Conservation (phyloP, 768 basidiomycete genomes). For the Crepidotus variabilis region DNA sequence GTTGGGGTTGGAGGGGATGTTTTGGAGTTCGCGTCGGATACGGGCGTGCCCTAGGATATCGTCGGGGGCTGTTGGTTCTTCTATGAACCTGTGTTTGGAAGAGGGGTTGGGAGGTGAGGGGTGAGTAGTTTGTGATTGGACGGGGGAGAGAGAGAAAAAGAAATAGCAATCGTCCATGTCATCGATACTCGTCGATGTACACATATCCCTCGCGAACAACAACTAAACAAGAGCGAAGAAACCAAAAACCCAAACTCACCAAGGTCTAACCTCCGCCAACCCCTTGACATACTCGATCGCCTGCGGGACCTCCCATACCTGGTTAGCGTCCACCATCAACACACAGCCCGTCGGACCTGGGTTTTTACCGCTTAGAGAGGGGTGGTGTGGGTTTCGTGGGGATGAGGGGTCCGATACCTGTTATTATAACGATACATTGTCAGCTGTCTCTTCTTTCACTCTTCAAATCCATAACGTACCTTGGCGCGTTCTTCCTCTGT, state of each 20-base stretch:
- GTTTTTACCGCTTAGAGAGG: slow-evolving; percentile 80
- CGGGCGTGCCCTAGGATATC: slow-evolving; percentile 84
- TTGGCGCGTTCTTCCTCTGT: background rate
- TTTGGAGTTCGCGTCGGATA: slow-evolving; percentile 62
- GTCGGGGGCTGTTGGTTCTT: slow-evolving; percentile 91
- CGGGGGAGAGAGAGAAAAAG: no score
- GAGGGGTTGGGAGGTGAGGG: background rate
- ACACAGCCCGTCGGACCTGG: slow-evolving; percentile 93
- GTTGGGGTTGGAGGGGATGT: no score
- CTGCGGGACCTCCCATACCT: slow-evolving; percentile 92
- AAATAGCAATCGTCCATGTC: no score
- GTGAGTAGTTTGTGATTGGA: no score
- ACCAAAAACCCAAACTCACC: slow-evolving; percentile 42
- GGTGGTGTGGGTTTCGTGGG: slow-evolving; percentile 51
- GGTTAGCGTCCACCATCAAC: slow-evolving; percentile 97
- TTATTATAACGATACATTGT: background rate
- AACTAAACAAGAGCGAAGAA: background rate
- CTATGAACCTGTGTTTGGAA: slow-evolving; percentile 66
- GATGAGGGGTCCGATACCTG: background rate
- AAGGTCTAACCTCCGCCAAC: slow-evolving; percentile 79
- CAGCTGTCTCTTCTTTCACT: no score
- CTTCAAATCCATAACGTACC: no score
- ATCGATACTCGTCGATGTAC: no score
- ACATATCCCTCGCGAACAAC: background rate
- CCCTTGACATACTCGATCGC: slow-evolving; percentile 89